Evolutionary conservation across 169 alveolate species (phyloP).

Genomic region (Cryptosporidium baileyi): DNA sequence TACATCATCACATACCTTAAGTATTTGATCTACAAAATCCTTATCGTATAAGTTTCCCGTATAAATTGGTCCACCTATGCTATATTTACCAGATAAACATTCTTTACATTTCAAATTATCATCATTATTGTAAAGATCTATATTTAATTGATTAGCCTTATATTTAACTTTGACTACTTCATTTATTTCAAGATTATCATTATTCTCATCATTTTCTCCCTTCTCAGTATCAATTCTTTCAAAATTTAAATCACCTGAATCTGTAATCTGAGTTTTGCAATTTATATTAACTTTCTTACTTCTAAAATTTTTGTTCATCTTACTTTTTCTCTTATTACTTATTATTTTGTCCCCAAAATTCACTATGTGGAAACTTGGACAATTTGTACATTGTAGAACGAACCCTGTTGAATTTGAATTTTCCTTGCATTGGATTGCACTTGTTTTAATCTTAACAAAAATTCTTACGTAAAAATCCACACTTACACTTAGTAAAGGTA

Average conservation of each 20-base stretch:
- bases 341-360: constrained; percentile 76
- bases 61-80: constrained; percentile 80
- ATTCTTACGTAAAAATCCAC: constrained; percentile 93
- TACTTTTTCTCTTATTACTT: not conserved
- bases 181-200: not conserved
- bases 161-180: constrained; percentile 1
- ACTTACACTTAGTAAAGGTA: constrained; percentile 88
- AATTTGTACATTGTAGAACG: constrained; percentile 84
- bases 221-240: not conserved
- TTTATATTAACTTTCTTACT: not conserved
- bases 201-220: not conserved
- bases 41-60: constrained; percentile 77
- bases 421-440: constrained; percentile 86
- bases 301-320: not conserved
- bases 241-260: not conserved
- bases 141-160: constrained; percentile 11
- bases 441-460: constrained; percentile 84
- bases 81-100: constrained; percentile 54
- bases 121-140: not conserved
- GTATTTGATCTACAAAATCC: constrained; percentile 64
- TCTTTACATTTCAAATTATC: constrained; percentile 16
- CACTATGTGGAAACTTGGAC: constrained; percentile 78
- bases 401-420: constrained; percentile 82
- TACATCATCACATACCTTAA: constrained; percentile 70
- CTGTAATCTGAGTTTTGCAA: not conserved